Percentiles rank a stretch among this genome's conserved stretches.
Conservation (phyloP, 108 stramenopile genomes). For the Pseudonitzschia pungens region DNA sequence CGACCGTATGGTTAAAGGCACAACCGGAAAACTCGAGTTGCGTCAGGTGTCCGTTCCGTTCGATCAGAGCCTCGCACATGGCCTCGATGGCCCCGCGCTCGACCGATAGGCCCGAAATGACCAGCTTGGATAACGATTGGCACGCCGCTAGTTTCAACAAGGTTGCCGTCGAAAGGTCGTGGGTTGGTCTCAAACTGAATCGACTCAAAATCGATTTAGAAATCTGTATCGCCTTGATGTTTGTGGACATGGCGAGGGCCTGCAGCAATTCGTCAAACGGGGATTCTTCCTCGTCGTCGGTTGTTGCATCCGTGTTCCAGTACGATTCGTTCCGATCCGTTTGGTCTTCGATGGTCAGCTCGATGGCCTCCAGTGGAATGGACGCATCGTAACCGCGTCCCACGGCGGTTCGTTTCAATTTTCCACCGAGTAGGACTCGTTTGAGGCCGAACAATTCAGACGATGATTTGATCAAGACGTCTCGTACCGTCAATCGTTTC, state of each 20-base stretch:
- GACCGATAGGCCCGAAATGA: background rate
- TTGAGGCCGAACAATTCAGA: background rate
- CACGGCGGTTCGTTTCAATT: background rate
- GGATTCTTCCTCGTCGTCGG: background rate
- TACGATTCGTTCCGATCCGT: background rate
- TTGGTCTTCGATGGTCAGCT: slow-evolving; percentile 5
- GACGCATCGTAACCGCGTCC: background rate
- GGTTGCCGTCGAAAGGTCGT: background rate
- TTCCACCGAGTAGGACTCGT: background rate
- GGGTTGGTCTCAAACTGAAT: background rate
- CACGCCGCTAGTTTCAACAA: background rate
- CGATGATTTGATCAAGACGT: background rate
- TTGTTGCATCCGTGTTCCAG: no score
- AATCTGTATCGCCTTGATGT: background rate
- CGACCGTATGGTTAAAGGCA: slow-evolving; percentile 6
- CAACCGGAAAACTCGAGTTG: slow-evolving; percentile 13
- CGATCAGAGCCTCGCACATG: background rate
- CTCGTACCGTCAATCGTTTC: background rate
- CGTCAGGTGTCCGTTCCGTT: background rate
- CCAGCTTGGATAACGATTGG: background rate
- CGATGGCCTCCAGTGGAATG: background rate
- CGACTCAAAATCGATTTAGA: slow-evolving; percentile 9
- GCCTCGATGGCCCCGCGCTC: background rate
- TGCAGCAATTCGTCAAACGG: slow-evolving; percentile 1
- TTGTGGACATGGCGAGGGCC: background rate